These are phyloP conservation scores for Panaeolus papilionaceus DNA, from an alignment of 768 basidiomycete species.

Conservation along the genomic window DNA sequence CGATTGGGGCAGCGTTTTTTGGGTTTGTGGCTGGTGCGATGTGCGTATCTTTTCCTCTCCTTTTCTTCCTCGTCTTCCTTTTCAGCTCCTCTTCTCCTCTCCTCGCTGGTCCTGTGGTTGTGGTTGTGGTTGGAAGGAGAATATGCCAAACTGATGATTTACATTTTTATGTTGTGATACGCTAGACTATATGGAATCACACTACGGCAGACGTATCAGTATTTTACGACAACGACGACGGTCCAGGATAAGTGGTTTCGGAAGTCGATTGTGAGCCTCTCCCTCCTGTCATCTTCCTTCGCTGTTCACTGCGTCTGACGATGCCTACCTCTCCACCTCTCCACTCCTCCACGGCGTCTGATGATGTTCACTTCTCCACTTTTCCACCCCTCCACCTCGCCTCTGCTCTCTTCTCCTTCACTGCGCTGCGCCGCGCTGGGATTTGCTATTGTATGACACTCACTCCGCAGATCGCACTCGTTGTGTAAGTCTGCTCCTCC, in stretches of 20 bases:
- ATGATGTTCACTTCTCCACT: too few relatives aligned
- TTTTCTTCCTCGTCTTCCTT: slow-evolving; percentile 9
- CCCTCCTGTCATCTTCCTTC: not conserved
- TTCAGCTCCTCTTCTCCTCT: not conserved
- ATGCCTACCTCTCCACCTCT: too few relatives aligned
- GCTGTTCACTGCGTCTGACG: not conserved
- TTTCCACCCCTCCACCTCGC: too few relatives aligned
- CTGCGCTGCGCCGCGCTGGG: not conserved
- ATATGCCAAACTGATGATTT: not conserved
- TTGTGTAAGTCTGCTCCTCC: slow-evolving; percentile 25
- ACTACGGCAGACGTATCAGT: slow-evolving; percentile 36
- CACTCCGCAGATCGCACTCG: slow-evolving; percentile 26
- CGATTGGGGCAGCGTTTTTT: slow-evolving; percentile 36
- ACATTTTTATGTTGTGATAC: not conserved
- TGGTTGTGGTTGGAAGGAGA: not conserved
- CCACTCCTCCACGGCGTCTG: too few relatives aligned
- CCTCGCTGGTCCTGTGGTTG: not conserved
- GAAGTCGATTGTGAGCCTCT: slow-evolving; percentile 31
- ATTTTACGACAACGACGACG: slow-evolving; percentile 28
- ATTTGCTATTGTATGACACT: too few relatives aligned
- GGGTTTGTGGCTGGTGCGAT: slow-evolving; percentile 37
- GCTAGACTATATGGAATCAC: slow-evolving; percentile 38
- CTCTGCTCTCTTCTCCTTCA: too few relatives aligned
- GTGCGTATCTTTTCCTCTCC: slow-evolving; percentile 28
- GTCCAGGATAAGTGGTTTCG: slow-evolving; percentile 24